Evolutionary conservation across 257 asterid genomes (phyloP).

Genomic region (Apocynum venetum): DNA sequence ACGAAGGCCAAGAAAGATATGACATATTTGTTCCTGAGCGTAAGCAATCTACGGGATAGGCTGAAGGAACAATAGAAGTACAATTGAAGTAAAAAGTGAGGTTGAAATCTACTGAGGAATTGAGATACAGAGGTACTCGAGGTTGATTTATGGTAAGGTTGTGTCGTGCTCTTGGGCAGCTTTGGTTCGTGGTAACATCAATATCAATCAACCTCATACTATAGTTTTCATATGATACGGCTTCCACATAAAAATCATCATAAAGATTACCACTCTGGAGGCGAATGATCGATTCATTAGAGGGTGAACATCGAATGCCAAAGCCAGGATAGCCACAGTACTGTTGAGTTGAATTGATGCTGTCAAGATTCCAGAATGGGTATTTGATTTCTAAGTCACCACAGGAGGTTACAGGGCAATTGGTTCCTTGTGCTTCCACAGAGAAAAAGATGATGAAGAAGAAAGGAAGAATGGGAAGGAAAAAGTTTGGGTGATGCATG

Average conservation of each 20-base stretch:
- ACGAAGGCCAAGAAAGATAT: constrained; percentile 6
- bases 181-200: neutral
- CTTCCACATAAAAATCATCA: constrained; percentile 13
- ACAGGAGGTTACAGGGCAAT: constrained; percentile 9
- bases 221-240: neutral
- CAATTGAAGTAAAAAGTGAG: constrained; percentile 26
- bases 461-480: neutral
- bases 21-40: neutral
- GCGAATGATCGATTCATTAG: neutral
- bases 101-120: neutral
- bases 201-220: constrained; percentile 5
- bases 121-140: neutral
- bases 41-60: constrained; percentile 12
- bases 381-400: constrained; percentile 12
- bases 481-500: neutral
- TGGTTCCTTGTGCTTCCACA: neutral
- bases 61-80: neutral
- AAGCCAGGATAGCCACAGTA: constrained; percentile 29
- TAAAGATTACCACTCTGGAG: neutral
- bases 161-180: constrained; percentile 20
- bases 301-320: constrained; percentile 13
- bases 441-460: constrained; percentile 6
- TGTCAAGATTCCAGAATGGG: constrained; percentile 20
- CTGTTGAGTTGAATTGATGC: neutral
- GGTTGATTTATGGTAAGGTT: constrained; percentile 13